Evolutionary conservation across 2,329 filamentous ascomycete species (phyloP), one percentile per base, ranked within the genome.

Genomic region (Neofusicoccum sp.): DNA sequence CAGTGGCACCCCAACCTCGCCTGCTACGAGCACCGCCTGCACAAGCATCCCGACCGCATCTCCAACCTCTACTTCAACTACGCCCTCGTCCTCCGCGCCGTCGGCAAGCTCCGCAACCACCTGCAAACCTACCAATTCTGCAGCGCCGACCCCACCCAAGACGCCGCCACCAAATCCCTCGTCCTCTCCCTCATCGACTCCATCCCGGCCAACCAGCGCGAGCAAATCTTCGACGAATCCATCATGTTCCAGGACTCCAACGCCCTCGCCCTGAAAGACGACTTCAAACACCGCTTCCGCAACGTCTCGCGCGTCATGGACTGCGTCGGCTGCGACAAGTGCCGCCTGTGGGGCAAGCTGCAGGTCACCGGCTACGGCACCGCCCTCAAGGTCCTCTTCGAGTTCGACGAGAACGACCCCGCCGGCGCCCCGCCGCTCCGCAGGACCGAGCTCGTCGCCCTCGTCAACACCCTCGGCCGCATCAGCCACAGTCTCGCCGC

Each of bases 1-100:
- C 79, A 91, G 75, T 99, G 95, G 95, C 86, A 88, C 53, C 93
- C 92, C 26, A 99, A 99, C 70, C 75, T 96, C 58, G 81, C 87
- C 64, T 99, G 95, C 81, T 99, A 96, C 82, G 86, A 90, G 71
- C 80, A 87, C 34, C 87, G 95, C n/a, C 84, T 99, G 14, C 90
- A 96, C 75, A 81, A 83, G 24, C 86, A 90, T 72, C 91, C 93
- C 0, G 95, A 99, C 67, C 89, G 93, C 63, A 90, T 99, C 70
- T 95, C 93, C 67, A 99, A 99, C 75, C 83, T 99, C 53, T 99
- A 99, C 80, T 99, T 99, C 81, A 98, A 99, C 84, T 99, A 96
- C 71, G 95, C 95, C 0, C 84, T 99, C n/a, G 83, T 99, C 41
- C 89, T 93, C 28, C 89, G 95, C 53, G 95, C 95, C 11, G 85